Percentiles rank a stretch among this genome's conserved stretches.
These are phyloP conservation scores for Mycena latifolia DNA, from an alignment of 768 basidiomycete species.

Conservation along the genomic window DNA sequence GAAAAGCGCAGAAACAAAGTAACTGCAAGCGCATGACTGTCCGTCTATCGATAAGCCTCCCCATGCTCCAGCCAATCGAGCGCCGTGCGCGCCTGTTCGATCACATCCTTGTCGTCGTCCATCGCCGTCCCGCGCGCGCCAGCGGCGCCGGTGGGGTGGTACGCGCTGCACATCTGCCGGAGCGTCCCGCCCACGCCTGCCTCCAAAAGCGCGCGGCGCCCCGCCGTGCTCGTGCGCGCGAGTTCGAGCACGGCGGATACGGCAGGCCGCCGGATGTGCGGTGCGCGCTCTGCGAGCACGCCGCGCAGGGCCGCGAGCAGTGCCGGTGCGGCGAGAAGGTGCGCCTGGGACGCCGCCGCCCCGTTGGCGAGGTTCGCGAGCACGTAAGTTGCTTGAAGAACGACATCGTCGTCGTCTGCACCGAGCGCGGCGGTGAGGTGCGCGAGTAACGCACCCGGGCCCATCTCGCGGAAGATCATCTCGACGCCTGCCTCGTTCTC, in stretches of 20 bases:
- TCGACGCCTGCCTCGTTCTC: conserved; percentile 75
- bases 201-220: conserved; percentile 46
- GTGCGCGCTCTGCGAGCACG: conserved; percentile 70
- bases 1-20: too few relatives aligned
- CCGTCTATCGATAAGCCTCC: conserved; percentile 42
- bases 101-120: conserved; percentile 74
- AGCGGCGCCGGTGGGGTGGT: not conserved
- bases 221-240: conserved; percentile 53
- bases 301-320: conserved; percentile 67
- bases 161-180: conserved; percentile 55
- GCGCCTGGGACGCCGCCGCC: conserved; percentile 57
- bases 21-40: too few relatives aligned
- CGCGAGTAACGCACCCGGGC: conserved; percentile 57
- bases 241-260: conserved; percentile 72
- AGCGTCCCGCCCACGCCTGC: conserved; percentile 58
- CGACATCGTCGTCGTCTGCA: conserved; percentile 64
- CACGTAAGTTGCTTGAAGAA: conserved; percentile 68
- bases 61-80: conserved; percentile 64
- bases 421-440: conserved; percentile 63
- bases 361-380: conserved; percentile 82
- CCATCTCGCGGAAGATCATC: conserved; percentile 68
- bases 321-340: conserved; percentile 60
- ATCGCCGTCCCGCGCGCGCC: conserved; percentile 53
- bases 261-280: conserved; percentile 71
- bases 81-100: conserved; percentile 66